A percentile compares a stretch with the other conserved stretches of the same genome.
phyloP scores from a whole-genome alignment of 140 eudicot species.

The Oenanthe javanica region DNA sequence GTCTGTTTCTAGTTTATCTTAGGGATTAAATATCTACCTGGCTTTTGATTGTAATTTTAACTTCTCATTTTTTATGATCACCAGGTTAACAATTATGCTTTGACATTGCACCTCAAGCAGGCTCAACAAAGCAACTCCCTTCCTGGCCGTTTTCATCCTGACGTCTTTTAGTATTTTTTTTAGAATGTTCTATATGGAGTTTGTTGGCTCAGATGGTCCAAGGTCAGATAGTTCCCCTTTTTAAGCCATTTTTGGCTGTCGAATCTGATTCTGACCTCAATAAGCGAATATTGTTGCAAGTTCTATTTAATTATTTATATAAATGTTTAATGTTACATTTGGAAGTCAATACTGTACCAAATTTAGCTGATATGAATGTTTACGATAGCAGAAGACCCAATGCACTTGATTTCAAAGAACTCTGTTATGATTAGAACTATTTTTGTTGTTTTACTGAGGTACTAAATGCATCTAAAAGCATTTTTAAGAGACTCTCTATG shows the following conservation, averaged over 20 bases:
- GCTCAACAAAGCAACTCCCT: conserved; percentile 81
- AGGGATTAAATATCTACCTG: background rate
- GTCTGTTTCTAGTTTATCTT: background rate
- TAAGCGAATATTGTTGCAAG: background rate
- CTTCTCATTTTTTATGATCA: conserved; percentile 7
- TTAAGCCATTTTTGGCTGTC: background rate
- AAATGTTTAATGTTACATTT: background rate
- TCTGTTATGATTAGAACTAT: too few relatives aligned
- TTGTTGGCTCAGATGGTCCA: background rate
- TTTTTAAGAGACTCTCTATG: too few relatives aligned
- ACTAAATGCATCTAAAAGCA: too few relatives aligned
- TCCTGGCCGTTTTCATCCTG: conserved; percentile 86
- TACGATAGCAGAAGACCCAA: too few relatives aligned
- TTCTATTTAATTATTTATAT: background rate
- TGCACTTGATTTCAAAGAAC: too few relatives aligned
- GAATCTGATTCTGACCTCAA: background rate
- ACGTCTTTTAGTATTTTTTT: conserved; percentile 45
- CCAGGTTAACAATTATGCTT: conserved; percentile 85
- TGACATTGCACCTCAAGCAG: conserved; percentile 94
- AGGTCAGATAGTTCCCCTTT: background rate
- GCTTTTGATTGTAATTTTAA: background rate
- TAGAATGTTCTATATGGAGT: background rate
- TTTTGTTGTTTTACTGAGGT: too few relatives aligned
- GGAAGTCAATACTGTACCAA: background rate
- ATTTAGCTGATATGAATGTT: too few relatives aligned